Evolutionary conservation across 805 yeast genomes (phyloP), one percentile per base, ranked within the genome.

Genomic region (Hanseniaspora hatyaiensis): DNA sequence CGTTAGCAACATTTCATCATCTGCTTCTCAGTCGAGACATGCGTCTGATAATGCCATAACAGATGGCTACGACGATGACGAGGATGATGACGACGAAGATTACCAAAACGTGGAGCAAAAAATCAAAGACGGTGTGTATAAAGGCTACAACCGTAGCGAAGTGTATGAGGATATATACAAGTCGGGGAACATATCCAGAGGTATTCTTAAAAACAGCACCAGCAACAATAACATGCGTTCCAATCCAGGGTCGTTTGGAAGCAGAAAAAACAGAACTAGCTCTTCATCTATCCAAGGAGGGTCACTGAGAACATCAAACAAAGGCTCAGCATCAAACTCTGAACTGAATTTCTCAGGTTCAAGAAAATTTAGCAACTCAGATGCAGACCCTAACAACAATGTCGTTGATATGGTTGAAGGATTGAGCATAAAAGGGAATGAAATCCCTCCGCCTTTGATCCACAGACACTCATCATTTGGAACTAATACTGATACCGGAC

Each of bases 371-470:
- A 45, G 49, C n/a, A 19, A 24, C 8, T 44, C 50, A 40, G 52
- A 52, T 50, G 29, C 9, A 26, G 11, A 29, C 43, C n/a, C 49
- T 24, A 39, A 50, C 13, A 49, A 40, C 26, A 47, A 51, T 24
- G 37, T 40, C 8, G 36, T 29, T 23, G 47, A 40, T 11, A 40
- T 47, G 46, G 39, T 48, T 40, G 62, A 56, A 47, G 60, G 65
- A 40, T 52, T 65, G 38, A 58, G 58, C 15, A 50, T 52, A 13
- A 39, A 44, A 18, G 32, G 44, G 24, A 37, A 18, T 8, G 37
- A 37, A 16, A n/a, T 23, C 13, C 23, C 40, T 23, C 34, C 47
- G 40, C 34, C 49, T 8, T 18, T 36, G 13, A 45, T 39, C 12
- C 40, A 39, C 26, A 43, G 48, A 33, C 39, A 42, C 36, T 43